Conservation (phyloP, 441 rosid species). For the Pelargonium citronellum region DNA sequence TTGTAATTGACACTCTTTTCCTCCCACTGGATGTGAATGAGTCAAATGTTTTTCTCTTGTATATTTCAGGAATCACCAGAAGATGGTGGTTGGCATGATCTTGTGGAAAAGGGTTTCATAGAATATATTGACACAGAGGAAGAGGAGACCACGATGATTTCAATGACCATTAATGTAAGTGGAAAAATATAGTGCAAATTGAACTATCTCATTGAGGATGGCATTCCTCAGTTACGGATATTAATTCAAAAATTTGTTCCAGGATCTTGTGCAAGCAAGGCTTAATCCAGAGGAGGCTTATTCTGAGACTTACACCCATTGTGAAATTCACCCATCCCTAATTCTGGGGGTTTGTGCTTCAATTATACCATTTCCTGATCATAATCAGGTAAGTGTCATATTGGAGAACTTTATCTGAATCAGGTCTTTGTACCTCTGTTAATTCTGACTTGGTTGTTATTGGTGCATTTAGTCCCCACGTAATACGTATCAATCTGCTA, state of each 20-base stretch:
- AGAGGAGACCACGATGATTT: conserved; percentile 99
- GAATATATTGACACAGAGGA: conserved; percentile 97
- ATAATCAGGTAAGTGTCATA: conserved; percentile 63
- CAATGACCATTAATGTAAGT: conserved; percentile 97
- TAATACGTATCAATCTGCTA: conserved; percentile 98
- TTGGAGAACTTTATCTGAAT: conserved; percentile 6
- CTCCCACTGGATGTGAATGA: conserved; percentile 9
- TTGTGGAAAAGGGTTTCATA: conserved; percentile 75
- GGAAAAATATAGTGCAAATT: neutral
- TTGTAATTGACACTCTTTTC: neutral
- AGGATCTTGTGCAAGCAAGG: conserved; percentile 96
- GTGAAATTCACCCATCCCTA: conserved; percentile 97
- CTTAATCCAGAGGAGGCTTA: conserved; percentile 70
- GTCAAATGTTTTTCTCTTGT: conserved; percentile 10
- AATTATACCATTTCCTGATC: conserved; percentile 97
- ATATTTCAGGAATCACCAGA: conserved; percentile 62
- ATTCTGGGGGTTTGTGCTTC: conserved; percentile 97
- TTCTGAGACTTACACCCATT: conserved; percentile 84
- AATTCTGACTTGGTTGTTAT: conserved; percentile 19
- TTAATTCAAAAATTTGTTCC: conserved; percentile 20
- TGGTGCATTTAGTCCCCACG: conserved; percentile 73
- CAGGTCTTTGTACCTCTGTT: neutral
- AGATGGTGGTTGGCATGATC: conserved; percentile 95
- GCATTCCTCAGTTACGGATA: conserved; percentile 4
- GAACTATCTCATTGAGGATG: conserved; percentile 3